Base-by-base conservation (phyloP, 495 filamentous ascomycete species). In the Corynascus novoguineensis region DNA sequence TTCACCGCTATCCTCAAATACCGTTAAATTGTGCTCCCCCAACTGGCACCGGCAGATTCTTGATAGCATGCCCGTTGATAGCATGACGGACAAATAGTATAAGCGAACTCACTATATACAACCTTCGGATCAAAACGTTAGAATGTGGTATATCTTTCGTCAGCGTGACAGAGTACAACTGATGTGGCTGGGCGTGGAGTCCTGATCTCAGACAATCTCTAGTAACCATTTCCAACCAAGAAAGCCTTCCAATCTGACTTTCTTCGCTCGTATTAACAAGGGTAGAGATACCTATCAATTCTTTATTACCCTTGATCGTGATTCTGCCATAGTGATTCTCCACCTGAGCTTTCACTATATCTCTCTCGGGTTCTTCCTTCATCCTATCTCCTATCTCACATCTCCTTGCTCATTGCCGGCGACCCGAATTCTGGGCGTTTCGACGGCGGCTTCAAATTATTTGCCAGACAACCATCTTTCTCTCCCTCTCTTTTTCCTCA, bases 401-500 rank as follows among this genome's bases (percentile, higher is more conserved):
- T n/a, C 15, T 6, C 5, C n/a, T n/a, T n/a, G n/a, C n/a, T n/a
- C n/a, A n/a, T n/a, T n/a, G 15, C 5, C 5, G 6, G 9, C 48
- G 31, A 19, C 31, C 31, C 12, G n/a, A n/a, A 25, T 17, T 15
- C 28, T 29, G 22, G 15, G 12, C 12, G 5, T 38, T 15, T 17
- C 22, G 9, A 2, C 28, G 14, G 4, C 8, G 40, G 19, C 0
- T 54, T 44, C 45, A 54, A 54, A 54, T 15, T 24, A 25, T 27
- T 22, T 17, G 8, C 1, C 38, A 25, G 4, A 19, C 17, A 34
- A 11, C 41, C 41, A 10, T 27, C 3, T 44, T 11, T 41, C 31
- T 48, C 37, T 19, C 28, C 25, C 37, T 49, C 24, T 28, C 29
- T 41, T 51, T 21, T 51, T 59, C 31, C 21, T 47, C 45, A 14